phyloP scores from a whole-genome alignment of 257 asterid genomes.

The Henckelia pumila region DNA sequence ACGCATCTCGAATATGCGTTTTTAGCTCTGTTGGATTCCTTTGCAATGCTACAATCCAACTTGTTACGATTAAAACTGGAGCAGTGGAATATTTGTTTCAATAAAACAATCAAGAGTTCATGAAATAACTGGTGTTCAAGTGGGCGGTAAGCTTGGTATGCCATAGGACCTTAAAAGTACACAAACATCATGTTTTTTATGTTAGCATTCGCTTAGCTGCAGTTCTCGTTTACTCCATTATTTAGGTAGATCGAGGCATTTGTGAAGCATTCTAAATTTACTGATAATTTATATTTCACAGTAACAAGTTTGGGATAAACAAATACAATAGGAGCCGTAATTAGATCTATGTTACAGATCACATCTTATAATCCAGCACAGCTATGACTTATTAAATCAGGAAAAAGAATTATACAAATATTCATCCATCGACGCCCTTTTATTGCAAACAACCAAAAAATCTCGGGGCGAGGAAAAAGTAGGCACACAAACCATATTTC shows the following conservation, averaged over 20 bases:
- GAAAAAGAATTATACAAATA: slow-evolving; percentile 22
- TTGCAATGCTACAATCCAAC: no score
- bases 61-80: no score
- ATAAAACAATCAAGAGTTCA: no score
- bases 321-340: not conserved
- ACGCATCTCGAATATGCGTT: no score
- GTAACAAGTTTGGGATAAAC: not conserved
- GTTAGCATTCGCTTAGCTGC: not conserved
- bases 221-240: no score
- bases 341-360: not conserved
- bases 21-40: no score
- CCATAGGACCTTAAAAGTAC: no score
- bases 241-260: no score
- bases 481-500: not conserved
- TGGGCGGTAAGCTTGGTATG: not conserved
- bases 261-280: no score
- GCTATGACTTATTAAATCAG: slow-evolving; percentile 25
- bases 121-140: not conserved
- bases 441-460: slow-evolving; percentile 34
- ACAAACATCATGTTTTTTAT: no score
- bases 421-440: slow-evolving; percentile 35
- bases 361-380: slow-evolving; percentile 12
- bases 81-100: no score
- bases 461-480: slow-evolving; percentile 22
- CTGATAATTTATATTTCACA: no score